phyloP scores from a whole-genome alignment of 495 filamentous ascomycete genomes.

The Xylaria nigripes region DNA sequence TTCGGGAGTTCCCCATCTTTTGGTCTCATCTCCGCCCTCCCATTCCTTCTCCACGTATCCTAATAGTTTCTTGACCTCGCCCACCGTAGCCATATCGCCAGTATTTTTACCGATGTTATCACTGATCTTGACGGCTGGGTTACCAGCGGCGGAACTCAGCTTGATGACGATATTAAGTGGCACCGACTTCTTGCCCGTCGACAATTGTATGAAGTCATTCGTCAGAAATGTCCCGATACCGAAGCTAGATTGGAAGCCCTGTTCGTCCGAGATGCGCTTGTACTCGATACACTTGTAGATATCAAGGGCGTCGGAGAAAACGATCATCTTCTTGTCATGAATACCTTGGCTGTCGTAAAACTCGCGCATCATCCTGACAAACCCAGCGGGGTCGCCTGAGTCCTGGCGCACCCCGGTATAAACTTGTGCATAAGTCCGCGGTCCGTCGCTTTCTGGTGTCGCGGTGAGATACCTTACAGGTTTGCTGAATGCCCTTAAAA shows the following conservation, averaged over 20 bases:
- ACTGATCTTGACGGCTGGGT: constrained; percentile 89
- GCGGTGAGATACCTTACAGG: constrained; percentile 32
- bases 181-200: constrained; percentile 70
- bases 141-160: constrained; percentile 70
- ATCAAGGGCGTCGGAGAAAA: constrained; percentile 95
- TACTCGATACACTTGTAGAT: constrained; percentile 89
- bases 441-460: constrained; percentile 6
- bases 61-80: constrained; percentile 71
- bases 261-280: constrained; percentile 67
- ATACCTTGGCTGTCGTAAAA: constrained; percentile 78
- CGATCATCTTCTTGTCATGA: constrained; percentile 76
- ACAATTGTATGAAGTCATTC: constrained; percentile 71
- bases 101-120: constrained; percentile 97
- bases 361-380: constrained; percentile 71
- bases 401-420: constrained; percentile 90
- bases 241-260: constrained; percentile 76
- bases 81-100: constrained; percentile 69
- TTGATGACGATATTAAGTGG: constrained; percentile 98
- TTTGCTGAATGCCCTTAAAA: constrained; percentile 74
- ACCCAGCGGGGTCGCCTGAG: constrained; percentile 79
- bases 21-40: constrained; percentile 74
- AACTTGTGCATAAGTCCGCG: constrained; percentile 66
- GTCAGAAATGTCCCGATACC: constrained; percentile 94
- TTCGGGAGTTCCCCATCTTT: constrained; percentile 55
- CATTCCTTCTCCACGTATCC: constrained; percentile 81